phyloP scores from a whole-genome alignment of 306 rosid genomes.

The Cicer cuneatum region DNA sequence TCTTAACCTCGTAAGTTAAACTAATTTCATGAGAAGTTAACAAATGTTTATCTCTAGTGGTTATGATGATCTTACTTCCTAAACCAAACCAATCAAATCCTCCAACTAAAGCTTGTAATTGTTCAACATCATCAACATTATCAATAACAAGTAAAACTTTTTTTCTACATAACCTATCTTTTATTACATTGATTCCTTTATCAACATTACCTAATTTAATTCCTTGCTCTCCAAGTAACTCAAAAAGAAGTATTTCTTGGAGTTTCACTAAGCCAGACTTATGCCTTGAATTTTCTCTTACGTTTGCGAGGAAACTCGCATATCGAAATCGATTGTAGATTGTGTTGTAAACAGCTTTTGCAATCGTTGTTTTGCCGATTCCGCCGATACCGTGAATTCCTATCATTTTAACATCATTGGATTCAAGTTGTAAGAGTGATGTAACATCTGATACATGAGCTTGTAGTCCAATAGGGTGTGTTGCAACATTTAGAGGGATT shows the following conservation, averaged over 20 bases:
- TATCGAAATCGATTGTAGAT: constrained; percentile 29
- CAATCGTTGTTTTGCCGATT: constrained; percentile 49
- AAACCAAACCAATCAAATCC: constrained; percentile 36
- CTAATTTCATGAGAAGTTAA: constrained; percentile 41
- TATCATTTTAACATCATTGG: constrained; percentile 41
- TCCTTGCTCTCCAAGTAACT: constrained; percentile 45
- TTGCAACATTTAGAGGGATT: constrained; percentile 45
- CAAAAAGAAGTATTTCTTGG: constrained; percentile 45
- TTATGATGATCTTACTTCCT: constrained; percentile 40
- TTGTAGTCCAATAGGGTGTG: constrained; percentile 47
- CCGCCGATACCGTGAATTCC: constrained; percentile 50
- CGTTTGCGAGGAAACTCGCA: constrained; percentile 41
- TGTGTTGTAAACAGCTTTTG: constrained; percentile 45
- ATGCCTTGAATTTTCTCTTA: constrained; percentile 43
- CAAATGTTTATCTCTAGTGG: constrained; percentile 43
- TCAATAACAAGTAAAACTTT: constrained; percentile 43
- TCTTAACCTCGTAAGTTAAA: constrained; percentile 42
- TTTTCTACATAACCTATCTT: constrained; percentile 37
- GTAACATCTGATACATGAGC: constrained; percentile 44
- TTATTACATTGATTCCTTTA: constrained; percentile 44
- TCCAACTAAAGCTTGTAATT: constrained; percentile 42
- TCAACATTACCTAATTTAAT: constrained; percentile 40
- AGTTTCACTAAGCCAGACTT: constrained; percentile 40
- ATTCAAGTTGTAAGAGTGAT: constrained; percentile 37
- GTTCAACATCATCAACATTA: constrained; percentile 46